phyloP scores from a whole-genome alignment of 2,329 filamentous ascomycete genomes.

The Stachybotrys chlorohalonatus region DNA sequence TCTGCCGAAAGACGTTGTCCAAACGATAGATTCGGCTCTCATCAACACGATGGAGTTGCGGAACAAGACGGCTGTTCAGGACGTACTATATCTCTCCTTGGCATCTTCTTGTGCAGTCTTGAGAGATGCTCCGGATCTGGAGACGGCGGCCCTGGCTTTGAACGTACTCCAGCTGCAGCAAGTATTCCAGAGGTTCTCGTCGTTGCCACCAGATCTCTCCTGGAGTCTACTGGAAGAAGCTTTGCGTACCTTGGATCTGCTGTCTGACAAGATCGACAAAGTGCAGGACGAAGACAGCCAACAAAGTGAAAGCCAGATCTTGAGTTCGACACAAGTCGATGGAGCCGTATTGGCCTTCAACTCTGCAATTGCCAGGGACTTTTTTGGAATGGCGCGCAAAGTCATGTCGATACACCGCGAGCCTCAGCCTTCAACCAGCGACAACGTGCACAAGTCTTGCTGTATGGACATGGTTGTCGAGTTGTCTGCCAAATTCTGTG shows the following conservation, averaged over 20 bases:
- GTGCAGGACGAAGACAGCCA: conserved; percentile 29
- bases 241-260: conserved; percentile 37
- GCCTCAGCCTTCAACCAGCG: conserved; percentile 5
- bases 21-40: conserved; percentile 31
- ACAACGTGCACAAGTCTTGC: conserved; percentile 11
- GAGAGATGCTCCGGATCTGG: conserved; percentile 33
- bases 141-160: conserved; percentile 37
- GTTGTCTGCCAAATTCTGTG: conserved; percentile 36
- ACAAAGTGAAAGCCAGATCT: conserved; percentile 25
- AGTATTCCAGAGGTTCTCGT: conserved; percentile 39
- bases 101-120: conserved; percentile 43
- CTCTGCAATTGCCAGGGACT: conserved; percentile 33
- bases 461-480: conserved; percentile 36
- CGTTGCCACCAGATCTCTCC: conserved; percentile 31
- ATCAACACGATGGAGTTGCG: conserved; percentile 39
- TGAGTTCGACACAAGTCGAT: conserved; percentile 32
- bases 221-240: conserved; percentile 37
- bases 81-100: conserved; percentile 40
- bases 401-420: conserved; percentile 17
- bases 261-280: conserved; percentile 35
- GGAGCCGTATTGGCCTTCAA: conserved; percentile 40
- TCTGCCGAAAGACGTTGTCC: conserved; percentile 36
- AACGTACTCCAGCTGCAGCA: conserved; percentile 42
- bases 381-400: conserved; percentile 38
- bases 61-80: conserved; percentile 45